phyloP scores from a whole-genome alignment of 2,329 filamentous ascomycete genomes.

The Fusarium floridanum region DNA sequence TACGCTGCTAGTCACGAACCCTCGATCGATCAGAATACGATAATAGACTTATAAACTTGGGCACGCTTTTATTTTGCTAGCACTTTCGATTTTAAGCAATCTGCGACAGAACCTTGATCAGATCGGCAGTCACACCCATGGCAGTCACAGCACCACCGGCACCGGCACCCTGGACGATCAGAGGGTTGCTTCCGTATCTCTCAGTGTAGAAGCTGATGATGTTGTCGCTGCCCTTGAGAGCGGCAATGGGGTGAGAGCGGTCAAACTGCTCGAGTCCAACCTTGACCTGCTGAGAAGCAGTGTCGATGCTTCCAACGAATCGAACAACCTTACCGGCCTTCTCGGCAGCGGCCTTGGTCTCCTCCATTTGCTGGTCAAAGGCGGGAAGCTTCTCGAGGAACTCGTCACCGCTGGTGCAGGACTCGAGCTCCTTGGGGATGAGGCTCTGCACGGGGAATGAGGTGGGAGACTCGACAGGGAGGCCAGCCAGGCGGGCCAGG shows the following conservation, averaged over 20 bases:
- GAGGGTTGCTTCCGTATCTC: conserved; percentile 88
- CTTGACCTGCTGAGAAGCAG: conserved; percentile 83
- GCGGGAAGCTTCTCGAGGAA: conserved; percentile 85
- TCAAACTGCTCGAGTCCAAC: conserved; percentile 94
- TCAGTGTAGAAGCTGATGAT: conserved; percentile 99
- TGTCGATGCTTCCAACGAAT: conserved; percentile 94
- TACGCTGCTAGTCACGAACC: conserved; percentile 31
- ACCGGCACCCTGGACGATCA: conserved; percentile 95
- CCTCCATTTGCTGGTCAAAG: conserved; percentile 92
- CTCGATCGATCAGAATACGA: conserved; percentile 14
- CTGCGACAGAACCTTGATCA: conserved; percentile 87
- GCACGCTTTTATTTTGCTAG: conserved; percentile 37
- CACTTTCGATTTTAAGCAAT: conserved; percentile 60
- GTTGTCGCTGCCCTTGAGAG: conserved; percentile 97
- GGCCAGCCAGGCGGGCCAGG: conserved; percentile 84
- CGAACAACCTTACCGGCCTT: conserved; percentile 91
- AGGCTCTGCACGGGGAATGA: conserved; percentile 94
- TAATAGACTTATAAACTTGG: conserved; percentile 10
- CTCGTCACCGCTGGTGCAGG: conserved; percentile 81
- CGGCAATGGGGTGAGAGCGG: conserved; percentile 89
- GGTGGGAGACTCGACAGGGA: conserved; percentile 85
- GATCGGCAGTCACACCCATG: conserved; percentile 95
- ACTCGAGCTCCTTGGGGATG: conserved; percentile 89
- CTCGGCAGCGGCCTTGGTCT: conserved; percentile 86
- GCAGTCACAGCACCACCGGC: conserved; percentile 96